phyloP scores from a whole-genome alignment of 2,329 filamentous ascomycete genomes.

The Cryoendolithus antarcticus region DNA sequence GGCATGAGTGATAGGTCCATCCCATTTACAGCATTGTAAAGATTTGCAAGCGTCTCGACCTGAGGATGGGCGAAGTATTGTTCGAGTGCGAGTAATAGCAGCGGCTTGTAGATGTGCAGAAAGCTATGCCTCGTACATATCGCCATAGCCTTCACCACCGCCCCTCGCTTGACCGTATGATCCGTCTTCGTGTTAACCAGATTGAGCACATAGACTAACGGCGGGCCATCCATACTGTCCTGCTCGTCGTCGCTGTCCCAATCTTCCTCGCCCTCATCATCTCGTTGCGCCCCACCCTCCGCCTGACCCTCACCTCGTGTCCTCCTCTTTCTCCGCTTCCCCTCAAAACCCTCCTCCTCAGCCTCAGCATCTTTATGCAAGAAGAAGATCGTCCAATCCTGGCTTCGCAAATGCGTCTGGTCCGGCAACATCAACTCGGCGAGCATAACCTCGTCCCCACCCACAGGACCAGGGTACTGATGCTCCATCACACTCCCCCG shows the following conservation, averaged over 20 bases:
- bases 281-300: slow-evolving; percentile 35
- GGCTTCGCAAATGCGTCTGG: slow-evolving; percentile 83
- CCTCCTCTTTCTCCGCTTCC: slow-evolving; percentile 27
- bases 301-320: slow-evolving; percentile 35
- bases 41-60: slow-evolving; percentile 71
- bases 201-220: slow-evolving; percentile 92
- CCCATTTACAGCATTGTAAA: slow-evolving; percentile 86
- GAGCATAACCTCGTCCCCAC: slow-evolving; percentile 93
- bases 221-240: slow-evolving; percentile 62
- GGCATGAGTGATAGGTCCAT: slow-evolving; percentile 97
- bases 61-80: slow-evolving; percentile 93
- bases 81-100: slow-evolving; percentile 80
- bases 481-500: slow-evolving; percentile 96
- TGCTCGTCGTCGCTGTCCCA: slow-evolving; percentile 37
- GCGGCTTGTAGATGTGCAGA: slow-evolving; percentile 95
- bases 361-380: slow-evolving; percentile 86
- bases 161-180: slow-evolving; percentile 79
- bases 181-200: slow-evolving; percentile 97
- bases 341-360: slow-evolving; percentile 57
- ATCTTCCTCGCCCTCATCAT: slow-evolving; percentile 30
- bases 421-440: slow-evolving; percentile 97
- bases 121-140: slow-evolving; percentile 97
- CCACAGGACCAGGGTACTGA: slow-evolving; percentile 89
- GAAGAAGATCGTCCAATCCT: slow-evolving; percentile 99
- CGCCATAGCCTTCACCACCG: slow-evolving; percentile 95